These are phyloP conservation scores for Blakeslea trispora DNA, from an alignment of 371 early-diverging fungal genomes.

Conservation along the genomic window DNA sequence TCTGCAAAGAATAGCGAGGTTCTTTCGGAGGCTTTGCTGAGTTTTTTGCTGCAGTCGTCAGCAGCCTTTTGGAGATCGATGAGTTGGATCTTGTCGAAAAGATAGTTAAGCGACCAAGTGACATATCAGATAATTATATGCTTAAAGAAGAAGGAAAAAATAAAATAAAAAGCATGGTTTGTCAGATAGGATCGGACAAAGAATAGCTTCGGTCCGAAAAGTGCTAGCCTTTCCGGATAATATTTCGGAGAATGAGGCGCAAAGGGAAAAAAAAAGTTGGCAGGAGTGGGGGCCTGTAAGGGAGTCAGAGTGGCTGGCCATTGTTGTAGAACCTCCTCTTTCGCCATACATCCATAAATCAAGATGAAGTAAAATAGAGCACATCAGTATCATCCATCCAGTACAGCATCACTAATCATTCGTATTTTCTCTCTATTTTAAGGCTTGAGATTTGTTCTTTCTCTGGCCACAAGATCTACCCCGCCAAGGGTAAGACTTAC, in stretches of 20 bases:
- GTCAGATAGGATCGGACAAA: too few species aligned
- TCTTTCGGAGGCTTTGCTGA: neutral
- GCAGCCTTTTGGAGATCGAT: neutral
- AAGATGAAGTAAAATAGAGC: conserved; percentile 22
- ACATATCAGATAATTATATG: too few species aligned
- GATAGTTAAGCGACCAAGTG: too few species aligned
- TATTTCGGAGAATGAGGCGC: neutral
- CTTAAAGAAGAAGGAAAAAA: too few species aligned
- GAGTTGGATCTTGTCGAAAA: too few species aligned
- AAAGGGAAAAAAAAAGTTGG: neutral
- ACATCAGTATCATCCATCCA: conserved; percentile 1
- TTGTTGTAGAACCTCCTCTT: conserved; percentile 17
- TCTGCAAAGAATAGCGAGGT: conserved; percentile 19
- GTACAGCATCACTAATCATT: neutral
- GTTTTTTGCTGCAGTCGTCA: conserved; percentile 1
- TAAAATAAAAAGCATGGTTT: too few species aligned
- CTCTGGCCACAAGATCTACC: conserved; percentile 98
- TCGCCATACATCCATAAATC: conserved; percentile 25
- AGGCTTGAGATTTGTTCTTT: conserved; percentile 92
- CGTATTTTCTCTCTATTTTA: too few species aligned
- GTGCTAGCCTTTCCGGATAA: neutral
- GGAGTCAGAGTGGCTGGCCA: neutral
- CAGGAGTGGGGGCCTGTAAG: conserved; percentile 1
- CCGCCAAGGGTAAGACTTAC: conserved; percentile 92
- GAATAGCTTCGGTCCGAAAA: neutral